Base-by-base conservation (phyloP, 2,329 filamentous ascomycete species). In the Colletotrichum sojae region DNA sequence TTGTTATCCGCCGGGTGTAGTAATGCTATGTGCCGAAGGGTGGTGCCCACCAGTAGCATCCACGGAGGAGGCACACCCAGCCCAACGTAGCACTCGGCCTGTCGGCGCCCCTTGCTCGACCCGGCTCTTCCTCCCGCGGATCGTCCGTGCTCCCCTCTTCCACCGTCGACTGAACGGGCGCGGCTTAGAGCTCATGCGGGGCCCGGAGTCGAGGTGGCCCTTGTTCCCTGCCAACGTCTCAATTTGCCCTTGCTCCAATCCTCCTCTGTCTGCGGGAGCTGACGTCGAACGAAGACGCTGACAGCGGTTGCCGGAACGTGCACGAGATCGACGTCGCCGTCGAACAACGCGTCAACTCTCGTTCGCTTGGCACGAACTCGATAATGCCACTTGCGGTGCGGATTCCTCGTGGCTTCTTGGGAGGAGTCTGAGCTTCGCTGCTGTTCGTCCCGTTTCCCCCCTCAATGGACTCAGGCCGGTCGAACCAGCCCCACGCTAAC, bases 151-250 rank as follows among this genome's bases (percentile, higher is more conserved):
- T 12, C 55, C 53, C 62, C 55, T 62, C 59, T 39, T 8, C n/a
- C 8, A 20, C 31, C 31, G 31, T 36, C 31, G 31, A 36, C 31
- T 22, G 62, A 54, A 31, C 39, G 54, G 20, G 20, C 2, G 25
- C 27, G 8, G 12, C 40, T 49, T 66, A 49, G 27, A 69, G 67
- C 67, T 69, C 56, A 56, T 69, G 67, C 67, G 67, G 62, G 67
- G 67, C 56, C 51, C 62, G 56, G 22, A 51, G 39, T 43, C 39
- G 56, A 56, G 49, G 49, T 49, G 57, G 63, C 62, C 67, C 67
- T 61, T 69, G 63, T 61, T 43, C 67, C 67, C 39, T 69, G 67
- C 36, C 43, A 36, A 52, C 22, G 20, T 40, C 49, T 40, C 46
- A 22, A 55, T 39, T 58, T 10, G 27, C 31, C 39, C 40, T 13